Conservation (phyloP, 2,329 filamentous ascomycete species). For the Pyrenophora graminea region DNA sequence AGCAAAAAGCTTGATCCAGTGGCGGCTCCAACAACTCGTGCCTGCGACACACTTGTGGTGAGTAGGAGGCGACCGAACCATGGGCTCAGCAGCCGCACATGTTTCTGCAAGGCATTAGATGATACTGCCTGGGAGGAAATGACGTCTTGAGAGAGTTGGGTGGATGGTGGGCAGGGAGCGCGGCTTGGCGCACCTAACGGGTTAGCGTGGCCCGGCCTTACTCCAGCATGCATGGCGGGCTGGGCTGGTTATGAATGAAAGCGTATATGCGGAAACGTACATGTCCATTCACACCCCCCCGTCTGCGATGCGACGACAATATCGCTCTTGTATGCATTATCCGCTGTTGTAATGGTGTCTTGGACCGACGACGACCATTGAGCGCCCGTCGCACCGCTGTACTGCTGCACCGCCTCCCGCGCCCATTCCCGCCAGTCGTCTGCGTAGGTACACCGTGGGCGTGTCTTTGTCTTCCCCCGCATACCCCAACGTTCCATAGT, state of each 20-base stretch:
- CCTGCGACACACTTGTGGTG: no score
- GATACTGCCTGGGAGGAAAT: neutral
- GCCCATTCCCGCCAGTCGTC: neutral
- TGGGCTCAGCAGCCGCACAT: neutral
- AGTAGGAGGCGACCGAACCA: no score
- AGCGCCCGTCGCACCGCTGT: no score
- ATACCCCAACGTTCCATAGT: slow-evolving; percentile 9
- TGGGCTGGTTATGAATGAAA: neutral
- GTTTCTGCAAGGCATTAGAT: neutral
- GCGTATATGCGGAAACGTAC: neutral
- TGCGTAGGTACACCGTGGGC: neutral
- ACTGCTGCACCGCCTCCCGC: neutral
- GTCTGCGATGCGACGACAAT: neutral
- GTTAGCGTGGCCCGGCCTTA: neutral
- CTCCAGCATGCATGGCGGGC: neutral
- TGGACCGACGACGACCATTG: no score
- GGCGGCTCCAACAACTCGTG: no score
- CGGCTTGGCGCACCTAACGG: neutral
- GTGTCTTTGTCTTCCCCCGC: slow-evolving; percentile 11
- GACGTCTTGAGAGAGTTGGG: neutral
- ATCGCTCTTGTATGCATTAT: neutral
- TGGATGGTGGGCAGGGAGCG: neutral
- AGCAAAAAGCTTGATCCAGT: no score
- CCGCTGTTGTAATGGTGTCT: no score
- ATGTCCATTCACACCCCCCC: neutral